These are phyloP conservation scores for Microdochium nivale DNA, from an alignment of 2,329 filamentous ascomycete genomes.

Conservation along the genomic window DNA sequence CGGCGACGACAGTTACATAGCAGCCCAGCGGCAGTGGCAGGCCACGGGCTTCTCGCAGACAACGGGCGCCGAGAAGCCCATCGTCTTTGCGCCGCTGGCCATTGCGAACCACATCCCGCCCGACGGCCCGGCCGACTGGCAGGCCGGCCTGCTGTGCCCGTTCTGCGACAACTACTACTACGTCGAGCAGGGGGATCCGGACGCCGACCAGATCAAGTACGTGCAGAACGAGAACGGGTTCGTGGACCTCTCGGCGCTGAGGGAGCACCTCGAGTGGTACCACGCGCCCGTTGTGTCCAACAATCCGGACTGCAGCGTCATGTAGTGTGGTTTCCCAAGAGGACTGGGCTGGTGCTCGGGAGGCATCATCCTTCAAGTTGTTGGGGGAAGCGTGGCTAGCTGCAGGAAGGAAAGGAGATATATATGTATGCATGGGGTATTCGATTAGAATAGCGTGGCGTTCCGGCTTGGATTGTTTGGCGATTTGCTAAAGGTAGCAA, in stretches of 20 bases:
- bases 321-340: slow-evolving; percentile 23
- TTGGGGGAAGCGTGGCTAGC: no score
- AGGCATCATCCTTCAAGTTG: no score
- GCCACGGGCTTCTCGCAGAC: slow-evolving; percentile 33
- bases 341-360: not conserved
- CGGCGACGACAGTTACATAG: slow-evolving; percentile 5
- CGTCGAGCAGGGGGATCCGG: slow-evolving; percentile 38
- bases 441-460: not conserved
- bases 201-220: slow-evolving; percentile 39
- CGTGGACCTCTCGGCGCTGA: slow-evolving; percentile 37
- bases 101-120: slow-evolving; percentile 50
- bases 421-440: not conserved
- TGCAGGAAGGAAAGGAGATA: not conserved
- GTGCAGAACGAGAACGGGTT: slow-evolving; percentile 39
- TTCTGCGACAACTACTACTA: slow-evolving; percentile 47
- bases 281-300: slow-evolving; percentile 33
- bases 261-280: slow-evolving; percentile 49
- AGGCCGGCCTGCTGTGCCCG: slow-evolving; percentile 42
- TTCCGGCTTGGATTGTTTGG: not conserved
- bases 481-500: no score
- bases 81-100: slow-evolving; percentile 48
- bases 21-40: slow-evolving; percentile 39
- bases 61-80: slow-evolving; percentile 34
- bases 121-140: slow-evolving; percentile 36
- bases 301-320: slow-evolving; percentile 32